phyloP scores from a whole-genome alignment of 2,329 filamentous ascomycete species.

The Talaromyces sp. region DNA sequence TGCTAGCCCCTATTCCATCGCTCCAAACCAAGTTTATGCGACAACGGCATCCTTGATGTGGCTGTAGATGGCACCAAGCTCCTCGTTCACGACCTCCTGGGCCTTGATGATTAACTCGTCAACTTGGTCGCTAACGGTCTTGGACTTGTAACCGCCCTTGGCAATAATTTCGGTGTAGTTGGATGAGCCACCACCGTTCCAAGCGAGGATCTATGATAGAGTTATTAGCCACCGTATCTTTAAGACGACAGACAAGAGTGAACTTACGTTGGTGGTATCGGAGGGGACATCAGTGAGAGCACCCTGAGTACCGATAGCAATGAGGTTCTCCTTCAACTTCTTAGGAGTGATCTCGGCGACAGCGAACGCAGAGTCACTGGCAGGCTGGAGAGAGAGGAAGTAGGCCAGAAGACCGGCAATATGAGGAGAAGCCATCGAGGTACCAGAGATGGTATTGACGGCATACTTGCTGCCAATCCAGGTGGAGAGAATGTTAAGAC shows the following conservation, averaged over 20 bases:
- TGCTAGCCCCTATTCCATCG: neutral
- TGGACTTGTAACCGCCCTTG: constrained; percentile 63
- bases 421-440: constrained; percentile 98
- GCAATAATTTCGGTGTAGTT: constrained; percentile 84
- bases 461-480: constrained; percentile 97
- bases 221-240: constrained; percentile 22
- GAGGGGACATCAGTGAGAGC: constrained; percentile 75
- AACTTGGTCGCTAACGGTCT: constrained; percentile 36
- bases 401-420: constrained; percentile 95
- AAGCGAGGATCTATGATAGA: constrained; percentile 66
- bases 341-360: constrained; percentile 84
- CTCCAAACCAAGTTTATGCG: constrained; percentile 31
- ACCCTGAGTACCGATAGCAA: constrained; percentile 73
- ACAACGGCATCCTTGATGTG: constrained; percentile 38
- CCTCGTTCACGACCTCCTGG: constrained; percentile 39
- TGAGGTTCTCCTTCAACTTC: constrained; percentile 85
- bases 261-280: constrained; percentile 73
- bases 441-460: constrained; percentile 98
- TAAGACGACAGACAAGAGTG: neutral
- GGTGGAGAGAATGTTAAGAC: constrained; percentile 93
- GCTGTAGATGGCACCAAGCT: constrained; percentile 46
- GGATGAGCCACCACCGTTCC: constrained; percentile 93
- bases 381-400: constrained; percentile 92
- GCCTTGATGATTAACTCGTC: constrained; percentile 45
- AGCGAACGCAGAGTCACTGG: constrained; percentile 83